Evolutionary conservation across 352 stramenopile genomes (phyloP).

Genomic region (Globisporangium echinulatum): DNA sequence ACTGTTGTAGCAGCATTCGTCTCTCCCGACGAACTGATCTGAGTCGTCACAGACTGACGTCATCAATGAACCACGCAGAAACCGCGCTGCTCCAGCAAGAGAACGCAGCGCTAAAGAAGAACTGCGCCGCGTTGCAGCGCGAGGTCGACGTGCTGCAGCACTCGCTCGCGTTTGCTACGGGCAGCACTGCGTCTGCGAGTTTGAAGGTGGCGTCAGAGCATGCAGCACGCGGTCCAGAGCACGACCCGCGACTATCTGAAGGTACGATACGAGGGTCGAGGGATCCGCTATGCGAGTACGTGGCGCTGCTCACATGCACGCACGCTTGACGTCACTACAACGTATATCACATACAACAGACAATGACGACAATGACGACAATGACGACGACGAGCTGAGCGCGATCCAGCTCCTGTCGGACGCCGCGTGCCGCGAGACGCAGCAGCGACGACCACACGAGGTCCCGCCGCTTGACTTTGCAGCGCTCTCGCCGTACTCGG

Average conservation of each 20-base stretch:
- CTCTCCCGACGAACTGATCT: background rate
- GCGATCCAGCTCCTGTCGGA: slow-evolving; percentile 21
- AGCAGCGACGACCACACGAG: slow-evolving; percentile 15
- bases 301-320: too few species aligned
- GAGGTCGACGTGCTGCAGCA: slow-evolving; percentile 45
- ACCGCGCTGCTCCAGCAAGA: slow-evolving; percentile 43
- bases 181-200: background rate
- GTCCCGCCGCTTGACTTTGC: slow-evolving; percentile 50
- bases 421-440: slow-evolving; percentile 6
- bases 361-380: background rate
- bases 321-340: too few species aligned
- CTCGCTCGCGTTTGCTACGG: slow-evolving; percentile 17
- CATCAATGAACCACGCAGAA: slow-evolving; percentile 16
- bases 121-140: slow-evolving; percentile 34
- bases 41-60: too few species aligned
- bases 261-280: slow-evolving; percentile 5
- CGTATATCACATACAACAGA: background rate
- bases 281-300: background rate
- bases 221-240: background rate
- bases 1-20: background rate
- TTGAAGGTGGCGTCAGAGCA: background rate
- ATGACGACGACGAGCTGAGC: slow-evolving; percentile 17
- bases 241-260: slow-evolving; percentile 7
- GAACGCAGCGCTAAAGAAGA: slow-evolving; percentile 46
- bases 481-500: slow-evolving; percentile 40